A percentile compares a stretch with the other conserved stretches of the same genome.
Conservation (phyloP, 352 stramenopile species). For the Phytophthora boehmeriae region DNA sequence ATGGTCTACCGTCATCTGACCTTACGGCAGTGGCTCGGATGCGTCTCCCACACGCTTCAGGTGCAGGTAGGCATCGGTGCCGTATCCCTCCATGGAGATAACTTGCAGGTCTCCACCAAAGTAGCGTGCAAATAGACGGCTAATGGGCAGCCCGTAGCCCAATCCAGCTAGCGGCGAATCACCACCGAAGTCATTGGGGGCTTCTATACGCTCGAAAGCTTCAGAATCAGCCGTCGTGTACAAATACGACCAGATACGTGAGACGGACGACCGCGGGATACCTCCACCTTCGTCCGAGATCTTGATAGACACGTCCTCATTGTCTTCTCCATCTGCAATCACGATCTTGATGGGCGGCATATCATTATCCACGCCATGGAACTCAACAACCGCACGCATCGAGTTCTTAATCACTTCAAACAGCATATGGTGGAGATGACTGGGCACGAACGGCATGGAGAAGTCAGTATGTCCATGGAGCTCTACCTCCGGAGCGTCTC, state of each 20-base stretch:
- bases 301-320: constrained; percentile 99
- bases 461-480: constrained; percentile 98
- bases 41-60: constrained; percentile 92
- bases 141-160: constrained; percentile 97
- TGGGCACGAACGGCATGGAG: constrained; percentile 97
- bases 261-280: constrained; percentile 98
- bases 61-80: constrained; percentile 97
- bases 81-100: constrained; percentile 99
- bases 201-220: constrained; percentile 90
- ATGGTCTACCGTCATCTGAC: not conserved
- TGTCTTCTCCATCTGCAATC: constrained; percentile 98
- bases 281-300: constrained; percentile 99
- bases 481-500: constrained; percentile 98
- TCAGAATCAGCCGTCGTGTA: constrained; percentile 99
- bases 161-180: constrained; percentile 94
- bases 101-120: constrained; percentile 99
- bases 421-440: constrained; percentile 98
- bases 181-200: constrained; percentile 85
- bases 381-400: constrained; percentile 98
- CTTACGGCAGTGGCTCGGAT: constrained; percentile 84
- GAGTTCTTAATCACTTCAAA: constrained; percentile 99
- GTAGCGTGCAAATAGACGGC: constrained; percentile 98
- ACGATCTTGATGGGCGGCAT: constrained; percentile 99
- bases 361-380: constrained; percentile 96
- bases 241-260: constrained; percentile 99